Percentiles rank a stretch among this genome's conserved stretches.
Conservation (phyloP, 2,329 filamentous ascomycete species). For the Fusarium guadeloupense region DNA sequence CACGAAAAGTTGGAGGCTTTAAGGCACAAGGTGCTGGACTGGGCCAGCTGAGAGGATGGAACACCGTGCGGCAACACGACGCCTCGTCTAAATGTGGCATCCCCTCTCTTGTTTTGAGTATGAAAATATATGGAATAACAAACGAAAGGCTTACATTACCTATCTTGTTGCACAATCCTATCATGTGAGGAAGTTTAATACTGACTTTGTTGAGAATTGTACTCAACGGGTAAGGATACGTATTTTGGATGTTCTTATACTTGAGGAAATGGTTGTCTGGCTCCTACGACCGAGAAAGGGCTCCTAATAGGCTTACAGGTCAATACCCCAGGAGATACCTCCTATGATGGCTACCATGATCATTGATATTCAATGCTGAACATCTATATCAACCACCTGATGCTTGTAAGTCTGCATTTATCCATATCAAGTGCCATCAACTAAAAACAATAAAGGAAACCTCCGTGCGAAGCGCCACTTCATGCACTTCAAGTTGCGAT, state of each 20-base stretch:
- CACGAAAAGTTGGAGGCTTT: constrained; percentile 14
- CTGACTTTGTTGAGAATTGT: not conserved
- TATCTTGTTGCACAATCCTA: not conserved
- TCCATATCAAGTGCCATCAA: not conserved
- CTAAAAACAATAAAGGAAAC: not conserved
- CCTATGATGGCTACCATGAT: not conserved
- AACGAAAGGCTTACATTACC: constrained; percentile 13
- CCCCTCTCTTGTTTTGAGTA: constrained; percentile 53
- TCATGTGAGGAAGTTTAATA: not conserved
- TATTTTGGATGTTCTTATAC: not conserved
- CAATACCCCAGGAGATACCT: not conserved
- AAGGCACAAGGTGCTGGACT: constrained; percentile 19
- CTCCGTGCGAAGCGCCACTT: not conserved
- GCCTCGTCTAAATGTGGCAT: constrained; percentile 48
- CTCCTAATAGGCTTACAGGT: not conserved
- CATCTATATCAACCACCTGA: not conserved
- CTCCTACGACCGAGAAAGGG: not conserved
- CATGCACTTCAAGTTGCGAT: not conserved
- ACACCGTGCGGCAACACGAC: constrained; percentile 40
- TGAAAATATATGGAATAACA: constrained; percentile 30
- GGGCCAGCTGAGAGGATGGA: constrained; percentile 22
- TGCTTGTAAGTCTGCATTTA: not conserved
- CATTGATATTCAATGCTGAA: not conserved
- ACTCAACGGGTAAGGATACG: not conserved
- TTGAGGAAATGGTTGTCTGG: not conserved